Base-by-base conservation (phyloP, 1,139 yeast species). In the Zhuliangozyma parablackwelliae region DNA sequence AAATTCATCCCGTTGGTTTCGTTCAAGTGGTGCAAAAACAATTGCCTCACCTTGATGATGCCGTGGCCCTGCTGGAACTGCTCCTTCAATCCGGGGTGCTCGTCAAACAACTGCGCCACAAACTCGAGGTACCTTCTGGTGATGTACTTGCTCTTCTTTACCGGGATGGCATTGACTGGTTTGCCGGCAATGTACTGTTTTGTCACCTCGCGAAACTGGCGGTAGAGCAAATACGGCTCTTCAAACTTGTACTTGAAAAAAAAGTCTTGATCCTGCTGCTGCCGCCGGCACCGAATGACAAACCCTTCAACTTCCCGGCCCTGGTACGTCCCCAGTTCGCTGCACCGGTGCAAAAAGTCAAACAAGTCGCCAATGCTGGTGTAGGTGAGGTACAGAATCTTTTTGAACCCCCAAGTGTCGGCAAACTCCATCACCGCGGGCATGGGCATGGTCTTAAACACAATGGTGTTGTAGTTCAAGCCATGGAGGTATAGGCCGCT, bases 241-340 rank as follows among this genome's bases (percentile, higher is more conserved):
- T 89, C 96, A 56, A 94, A 92, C 59, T 94, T 94, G 65, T 70
- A 92, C 62, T 94, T 94, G 75, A 89, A 94, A 59, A 94, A 88
- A 51, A 75, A 88, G 10, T 54, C 57, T 16, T 45, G 48, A 10
- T 45, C 37, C 4, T 51, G 54, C 11, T 39, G 47, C 34, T 65
- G 61, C 47, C 90, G 76, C 33, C 64, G 62, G 48, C 92, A 78
- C 36, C 98, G 69, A 6, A 94, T 69, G 2, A 94, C 99, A 63
- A 92, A 94, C 0, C 99, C 99, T 62, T 94, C 99, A 6, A 87
- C 75, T 48, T 88, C 97, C 31, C 69, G 63, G 2, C 73, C 80
- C 1, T 83, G 62, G 63, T 80, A 89, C 1, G 82, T 72, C 0
- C 97, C 97, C 0, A 84, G 78, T 37, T 72, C 63, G 0, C 82